A percentile compares a stretch with the other conserved stretches of the same genome.
Conservation (phyloP, 768 basidiomycete genomes). For the Amanita subjunquillea region DNA sequence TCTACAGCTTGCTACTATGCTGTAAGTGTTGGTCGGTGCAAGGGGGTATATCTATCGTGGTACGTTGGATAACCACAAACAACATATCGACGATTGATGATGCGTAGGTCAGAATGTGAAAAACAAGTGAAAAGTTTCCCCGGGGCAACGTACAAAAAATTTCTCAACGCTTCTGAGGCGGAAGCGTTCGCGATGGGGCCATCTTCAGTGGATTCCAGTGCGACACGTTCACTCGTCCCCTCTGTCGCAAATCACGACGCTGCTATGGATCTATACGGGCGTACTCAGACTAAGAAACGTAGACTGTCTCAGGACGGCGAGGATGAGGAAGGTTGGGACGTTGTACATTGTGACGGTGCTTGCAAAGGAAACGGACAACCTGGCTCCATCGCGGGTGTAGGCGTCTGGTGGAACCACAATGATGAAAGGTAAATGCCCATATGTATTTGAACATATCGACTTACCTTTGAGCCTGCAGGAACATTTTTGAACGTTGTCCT, state of each 20-base stretch:
- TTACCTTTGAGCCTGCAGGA: constrained; percentile 33
- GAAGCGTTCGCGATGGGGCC: constrained; percentile 34
- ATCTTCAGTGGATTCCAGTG: background rate
- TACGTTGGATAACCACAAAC: constrained; percentile 17
- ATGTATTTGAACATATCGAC: background rate
- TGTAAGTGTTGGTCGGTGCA: constrained; percentile 49
- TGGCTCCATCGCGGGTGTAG: constrained; percentile 67
- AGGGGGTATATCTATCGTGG: constrained; percentile 71
- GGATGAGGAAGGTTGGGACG: constrained; percentile 24
- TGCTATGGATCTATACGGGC: background rate
- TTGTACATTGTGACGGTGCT: constrained; percentile 85
- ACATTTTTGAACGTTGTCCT: constrained; percentile 73
- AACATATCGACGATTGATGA: background rate
- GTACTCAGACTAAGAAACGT: constrained; percentile 24
- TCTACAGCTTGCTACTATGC: constrained; percentile 56
- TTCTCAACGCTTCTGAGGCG: constrained; percentile 46
- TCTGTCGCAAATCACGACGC: background rate
- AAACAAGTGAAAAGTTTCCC: constrained; percentile 55
- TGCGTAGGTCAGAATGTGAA: constrained; percentile 62
- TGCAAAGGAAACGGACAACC: constrained; percentile 72
- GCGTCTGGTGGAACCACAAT: constrained; percentile 77
- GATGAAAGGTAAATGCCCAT: constrained; percentile 43
- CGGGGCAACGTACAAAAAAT: constrained; percentile 59
- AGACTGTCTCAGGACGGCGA: constrained; percentile 13
- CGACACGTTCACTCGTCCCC: background rate